These are phyloP conservation scores for Trichosporon ovoides DNA, from an alignment of 1,284 basidiomycete genomes.

Conservation along the genomic window DNA sequence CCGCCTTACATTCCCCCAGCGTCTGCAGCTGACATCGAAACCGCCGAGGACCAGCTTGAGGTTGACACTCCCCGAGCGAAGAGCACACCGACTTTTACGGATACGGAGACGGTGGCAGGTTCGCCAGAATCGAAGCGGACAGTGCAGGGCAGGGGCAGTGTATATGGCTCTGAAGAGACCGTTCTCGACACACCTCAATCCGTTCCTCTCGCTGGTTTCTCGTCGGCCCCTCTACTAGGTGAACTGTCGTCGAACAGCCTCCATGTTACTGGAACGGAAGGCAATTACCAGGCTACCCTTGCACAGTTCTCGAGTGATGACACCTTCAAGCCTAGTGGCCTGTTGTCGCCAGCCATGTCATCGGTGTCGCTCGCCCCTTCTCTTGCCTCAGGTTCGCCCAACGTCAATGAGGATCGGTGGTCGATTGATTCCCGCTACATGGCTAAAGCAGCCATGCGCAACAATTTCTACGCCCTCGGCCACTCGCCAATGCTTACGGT, in stretches of 20 bases:
- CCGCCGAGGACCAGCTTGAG: not conserved
- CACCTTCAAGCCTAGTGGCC: not conserved
- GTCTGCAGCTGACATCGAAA: not conserved
- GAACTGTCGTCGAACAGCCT: not conserved
- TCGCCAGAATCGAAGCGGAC: not conserved
- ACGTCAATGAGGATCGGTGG: constrained; percentile 10
- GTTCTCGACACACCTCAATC: constrained; percentile 15
- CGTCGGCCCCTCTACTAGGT: not conserved
- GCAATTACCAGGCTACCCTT: not conserved
- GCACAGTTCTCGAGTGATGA: not conserved
- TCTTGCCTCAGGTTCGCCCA: constrained; percentile 6
- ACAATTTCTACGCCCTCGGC: constrained; percentile 17
- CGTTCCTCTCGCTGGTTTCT: not conserved
- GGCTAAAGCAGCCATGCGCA: constrained; percentile 2
- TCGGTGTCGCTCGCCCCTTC: not conserved
- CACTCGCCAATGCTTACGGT: constrained; percentile 15
- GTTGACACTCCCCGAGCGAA: not conserved
- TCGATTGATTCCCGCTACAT: constrained; percentile 11
- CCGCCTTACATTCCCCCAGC: not conserved
- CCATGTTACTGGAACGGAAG: not conserved
- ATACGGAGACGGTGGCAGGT: not conserved
- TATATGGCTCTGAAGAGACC: constrained; percentile 10
- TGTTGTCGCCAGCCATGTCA: not conserved
- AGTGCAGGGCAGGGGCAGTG: not conserved
- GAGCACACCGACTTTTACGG: not conserved